A percentile compares a stretch with the other conserved stretches of the same genome.
Conservation (phyloP, 768 basidiomycete species). For the Tricholoma terreum region DNA sequence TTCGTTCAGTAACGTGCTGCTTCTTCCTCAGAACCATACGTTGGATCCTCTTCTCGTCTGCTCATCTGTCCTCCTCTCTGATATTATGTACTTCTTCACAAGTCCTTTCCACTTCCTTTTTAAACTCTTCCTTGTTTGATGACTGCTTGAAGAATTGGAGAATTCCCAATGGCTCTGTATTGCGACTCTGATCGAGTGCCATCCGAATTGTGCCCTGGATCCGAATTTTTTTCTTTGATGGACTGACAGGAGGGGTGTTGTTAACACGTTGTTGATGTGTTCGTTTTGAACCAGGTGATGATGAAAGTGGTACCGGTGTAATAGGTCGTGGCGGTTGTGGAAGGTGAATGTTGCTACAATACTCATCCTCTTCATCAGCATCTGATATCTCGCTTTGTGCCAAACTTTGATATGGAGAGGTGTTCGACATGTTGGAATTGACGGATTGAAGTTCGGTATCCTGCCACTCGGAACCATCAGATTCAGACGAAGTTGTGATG, state of each 20-base stretch:
- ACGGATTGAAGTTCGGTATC: not conserved
- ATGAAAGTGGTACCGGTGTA: not conserved
- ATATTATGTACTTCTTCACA: not conserved
- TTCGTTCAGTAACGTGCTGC: not conserved
- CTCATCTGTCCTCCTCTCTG: not conserved
- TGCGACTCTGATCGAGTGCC: not conserved
- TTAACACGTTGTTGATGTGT: not conserved
- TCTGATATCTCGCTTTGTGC: not conserved
- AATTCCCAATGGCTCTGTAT: not conserved
- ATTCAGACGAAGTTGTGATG: not conserved
- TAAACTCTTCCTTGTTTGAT: not conserved
- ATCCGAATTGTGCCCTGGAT: not conserved
- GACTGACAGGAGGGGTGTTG: not conserved
- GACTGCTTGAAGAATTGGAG: not conserved
- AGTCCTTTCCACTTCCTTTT: not conserved
- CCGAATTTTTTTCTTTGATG: not conserved
- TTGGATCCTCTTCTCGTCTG: not conserved
- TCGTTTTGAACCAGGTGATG: not conserved
- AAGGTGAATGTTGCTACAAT: not conserved
- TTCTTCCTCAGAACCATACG: not conserved
- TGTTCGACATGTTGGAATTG: not conserved
- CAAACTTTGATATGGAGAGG: not conserved
- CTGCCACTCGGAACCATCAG: not conserved
- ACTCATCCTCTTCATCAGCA: not conserved
- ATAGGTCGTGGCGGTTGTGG: not conserved